phyloP scores from a whole-genome alignment of 2,329 filamentous ascomycete genomes.

The Albifimbria verrucaria region DNA sequence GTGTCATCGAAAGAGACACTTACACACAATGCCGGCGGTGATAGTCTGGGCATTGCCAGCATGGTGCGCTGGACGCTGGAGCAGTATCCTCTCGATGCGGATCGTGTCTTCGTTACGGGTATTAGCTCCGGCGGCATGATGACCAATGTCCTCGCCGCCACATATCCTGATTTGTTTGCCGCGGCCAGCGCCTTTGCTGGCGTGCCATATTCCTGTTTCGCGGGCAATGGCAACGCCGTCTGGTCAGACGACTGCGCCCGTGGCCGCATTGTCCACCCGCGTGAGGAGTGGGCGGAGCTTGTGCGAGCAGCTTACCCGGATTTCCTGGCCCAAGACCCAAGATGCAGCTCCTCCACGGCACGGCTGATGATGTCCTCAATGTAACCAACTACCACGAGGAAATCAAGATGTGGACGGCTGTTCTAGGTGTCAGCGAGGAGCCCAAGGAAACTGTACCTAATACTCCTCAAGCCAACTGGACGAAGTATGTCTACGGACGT shows the following conservation, averaged over 20 bases:
- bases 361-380: conserved; percentile 45
- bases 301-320: conserved; percentile 43
- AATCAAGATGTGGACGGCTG: conserved; percentile 49
- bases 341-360: conserved; percentile 57
- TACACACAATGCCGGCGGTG: conserved; percentile 46
- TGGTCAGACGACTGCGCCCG: conserved; percentile 39
- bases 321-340: conserved; percentile 48
- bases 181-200: conserved; percentile 44
- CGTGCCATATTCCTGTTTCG: conserved; percentile 48
- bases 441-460: not conserved
- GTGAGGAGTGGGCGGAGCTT: conserved; percentile 29
- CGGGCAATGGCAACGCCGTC: conserved; percentile 32
- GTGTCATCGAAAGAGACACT: conserved; percentile 48
- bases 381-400: conserved; percentile 53
- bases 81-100: conserved; percentile 42
- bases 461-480: not conserved
- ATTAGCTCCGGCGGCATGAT: conserved; percentile 54
- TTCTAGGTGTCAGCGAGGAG: conserved; percentile 11
- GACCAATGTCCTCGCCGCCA: conserved; percentile 48
- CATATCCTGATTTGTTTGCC: conserved; percentile 51
- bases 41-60: conserved; percentile 48
- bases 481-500: conserved; percentile 2
- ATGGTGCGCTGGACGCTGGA: conserved; percentile 50
- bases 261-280: conserved; percentile 30
- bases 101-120: conserved; percentile 49